Base-by-base conservation (phyloP, 1,284 basidiomycete species). In the Mycena citricolor region DNA sequence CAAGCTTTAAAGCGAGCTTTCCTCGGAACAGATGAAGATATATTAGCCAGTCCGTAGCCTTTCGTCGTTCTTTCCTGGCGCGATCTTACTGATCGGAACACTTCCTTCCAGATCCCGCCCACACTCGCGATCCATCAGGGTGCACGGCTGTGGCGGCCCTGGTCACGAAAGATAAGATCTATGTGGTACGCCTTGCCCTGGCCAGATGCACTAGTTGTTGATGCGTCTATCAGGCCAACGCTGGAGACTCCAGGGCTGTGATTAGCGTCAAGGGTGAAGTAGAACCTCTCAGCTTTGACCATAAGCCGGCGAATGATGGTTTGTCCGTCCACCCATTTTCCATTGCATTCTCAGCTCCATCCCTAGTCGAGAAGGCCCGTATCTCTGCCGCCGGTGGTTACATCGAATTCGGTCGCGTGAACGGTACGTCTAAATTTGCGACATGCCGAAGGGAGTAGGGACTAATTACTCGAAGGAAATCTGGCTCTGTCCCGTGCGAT, bases 181-280 rank as follows among this genome's bases (percentile, higher is more conserved):
- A 84, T 60, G 88, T 90, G 47, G 83, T 94, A 75, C 49, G 79
- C 71, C 13, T 25, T 13, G 33, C 20, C 24, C 23, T 26, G 26
- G 12, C 38, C 32, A 22, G 39, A 24, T 47, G 44, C 44, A 32
- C 14, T 32, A 24, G 29, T 23, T 54, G 17, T 46, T 26, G 44
- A 32, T 46, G 39, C 50, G 21, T 30, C 41, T n/a, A 46, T 13
- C 55, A 95, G 93, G 97, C 97, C 26, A 99, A 99, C 63, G 92
- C 97, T 12, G 97, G 97, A 36, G 97, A 99, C 68, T 99, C 97
- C 13, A 76, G 97, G 58, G 86, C 88, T 21, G 92, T 99, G n/a
- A 74, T 99, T 44, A 81, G 86, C 37, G 69, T 90, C 54, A 86
- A 86, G 57, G 97, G 97, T 13, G 77, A 84, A 57, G 93, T 83